Evolutionary conservation across 192 early-diverging fungal species (phyloP), one percentile per base, ranked within the genome.

Genomic region (Rhizoclosmatium sp.): DNA sequence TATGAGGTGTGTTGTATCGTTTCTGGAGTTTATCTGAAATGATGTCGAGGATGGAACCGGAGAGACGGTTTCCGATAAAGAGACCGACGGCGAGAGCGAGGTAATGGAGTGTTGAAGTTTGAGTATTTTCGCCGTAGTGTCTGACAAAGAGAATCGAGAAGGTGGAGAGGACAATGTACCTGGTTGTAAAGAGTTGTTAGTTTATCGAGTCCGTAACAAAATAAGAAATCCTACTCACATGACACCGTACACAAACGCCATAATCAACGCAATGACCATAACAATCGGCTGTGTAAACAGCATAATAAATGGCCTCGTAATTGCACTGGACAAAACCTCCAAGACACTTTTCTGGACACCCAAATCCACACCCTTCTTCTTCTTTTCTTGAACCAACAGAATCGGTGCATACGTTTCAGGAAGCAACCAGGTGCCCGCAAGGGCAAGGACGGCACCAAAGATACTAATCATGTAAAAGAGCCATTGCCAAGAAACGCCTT

Each of bases 401-500:
- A 41, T 19, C 16, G 60, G 59, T 21, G 23, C 23, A 47, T 45
- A 75, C 0, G 92, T 93, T 78, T 93, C 92, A 16, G 91, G 89
- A 69, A 91, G 65, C 44, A 88, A 84, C 66, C 90, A 82, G n/a
- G 85, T 78, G 0, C 83, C 84, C n/a, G 87, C 48, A 23, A 89
- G 59, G 41, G 84, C 64, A 67, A 91, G 75, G 16, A 82, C 48
- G 0, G 86, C 90, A 67, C 84, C 84, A 68, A 90, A 78, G 23
- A 92, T 92, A 2, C 85, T 59, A 46, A 86, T 82, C 14, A 89
- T 81, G 84, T 90, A 91, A 71, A 92, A 93, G 16, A 89, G 78
- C 86, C 86, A 88, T 14, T 85, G 85, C 89, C 89, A 90, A 31
- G 83, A 83, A 4, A 80, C 71, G 14, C n/a, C 65, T 59, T 90